phyloP scores from a whole-genome alignment of 2,329 filamentous ascomycete species.

The Cladosporium sp. region DNA sequence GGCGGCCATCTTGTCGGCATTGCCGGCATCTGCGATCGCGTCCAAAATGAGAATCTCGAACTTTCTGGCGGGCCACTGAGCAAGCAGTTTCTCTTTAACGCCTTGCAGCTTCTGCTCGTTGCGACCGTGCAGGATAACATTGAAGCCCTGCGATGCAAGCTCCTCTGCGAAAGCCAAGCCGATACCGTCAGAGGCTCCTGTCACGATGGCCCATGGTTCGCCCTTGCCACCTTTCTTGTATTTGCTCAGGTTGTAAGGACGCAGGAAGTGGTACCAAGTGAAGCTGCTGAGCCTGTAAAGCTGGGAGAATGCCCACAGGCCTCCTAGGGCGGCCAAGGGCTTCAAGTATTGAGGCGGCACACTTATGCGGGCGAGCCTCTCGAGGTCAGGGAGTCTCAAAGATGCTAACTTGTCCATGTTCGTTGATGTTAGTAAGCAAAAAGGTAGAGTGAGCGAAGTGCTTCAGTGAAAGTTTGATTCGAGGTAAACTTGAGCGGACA shows the following conservation, averaged over 20 bases:
- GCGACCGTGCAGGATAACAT: constrained; percentile 58
- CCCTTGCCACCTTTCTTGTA: constrained; percentile 26
- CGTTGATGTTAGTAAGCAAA: not conserved
- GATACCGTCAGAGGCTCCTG: constrained; percentile 57
- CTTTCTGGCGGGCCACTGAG: constrained; percentile 42
- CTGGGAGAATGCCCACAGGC: constrained; percentile 26
- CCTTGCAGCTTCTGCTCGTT: constrained; percentile 49
- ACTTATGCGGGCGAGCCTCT: not conserved
- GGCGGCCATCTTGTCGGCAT: constrained; percentile 32
- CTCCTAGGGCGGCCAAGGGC: constrained; percentile 26
- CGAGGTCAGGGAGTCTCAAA: constrained; percentile 6
- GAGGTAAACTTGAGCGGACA: not conserved
- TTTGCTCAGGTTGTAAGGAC: constrained; percentile 28
- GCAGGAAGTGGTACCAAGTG: constrained; percentile 32
- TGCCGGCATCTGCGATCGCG: constrained; percentile 35
- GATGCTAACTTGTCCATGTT: constrained; percentile 12
- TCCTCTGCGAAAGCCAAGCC: constrained; percentile 52
- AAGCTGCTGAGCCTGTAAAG: constrained; percentile 29
- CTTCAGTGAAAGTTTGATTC: not conserved
- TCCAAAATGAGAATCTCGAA: constrained; percentile 50
- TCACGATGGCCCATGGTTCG: constrained; percentile 51
- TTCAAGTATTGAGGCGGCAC: constrained; percentile 12
- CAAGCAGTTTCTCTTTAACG: constrained; percentile 43
- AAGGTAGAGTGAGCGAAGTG: not conserved
- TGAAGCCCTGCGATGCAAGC: constrained; percentile 54